A percentile compares a stretch with the other conserved stretches of the same genome.
These are phyloP conservation scores for Phytophthora chlamydospora DNA, from an alignment of 352 stramenopile species.

Conservation along the genomic window DNA sequence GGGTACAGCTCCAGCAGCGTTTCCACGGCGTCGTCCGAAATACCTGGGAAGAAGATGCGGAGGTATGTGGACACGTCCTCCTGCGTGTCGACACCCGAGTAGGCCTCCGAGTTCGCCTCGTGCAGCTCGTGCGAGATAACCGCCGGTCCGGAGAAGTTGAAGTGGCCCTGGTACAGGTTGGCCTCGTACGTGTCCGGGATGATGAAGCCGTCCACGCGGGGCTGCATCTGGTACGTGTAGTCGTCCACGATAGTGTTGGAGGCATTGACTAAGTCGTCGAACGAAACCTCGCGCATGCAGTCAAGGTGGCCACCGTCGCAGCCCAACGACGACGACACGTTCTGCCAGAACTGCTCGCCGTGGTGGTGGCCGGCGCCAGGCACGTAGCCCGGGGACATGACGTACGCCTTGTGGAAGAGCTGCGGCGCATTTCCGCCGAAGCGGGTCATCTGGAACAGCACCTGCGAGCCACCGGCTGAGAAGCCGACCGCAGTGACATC, in stretches of 20 bases:
- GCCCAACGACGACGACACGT: constrained; percentile 26
- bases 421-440: constrained; percentile 28
- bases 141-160: constrained; percentile 29
- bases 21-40: constrained; percentile 20
- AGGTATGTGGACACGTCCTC: constrained; percentile 22
- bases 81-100: constrained; percentile 19
- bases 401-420: constrained; percentile 36
- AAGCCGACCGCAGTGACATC: constrained; percentile 41
- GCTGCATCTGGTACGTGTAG: constrained; percentile 36
- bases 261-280: constrained; percentile 9
- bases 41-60: constrained; percentile 25
- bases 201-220: constrained; percentile 34
- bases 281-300: constrained; percentile 34
- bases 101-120: constrained; percentile 20
- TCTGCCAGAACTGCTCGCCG: constrained; percentile 36
- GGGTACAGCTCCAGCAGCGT: constrained; percentile 28
- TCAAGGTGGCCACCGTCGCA: constrained; percentile 26
- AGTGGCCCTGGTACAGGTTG: constrained; percentile 31
- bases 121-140: constrained; percentile 25
- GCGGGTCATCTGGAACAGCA: constrained; percentile 36
- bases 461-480: constrained; percentile 31
- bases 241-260: constrained; percentile 6
- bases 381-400: constrained; percentile 32
- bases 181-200: constrained; percentile 32
- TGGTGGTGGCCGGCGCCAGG: constrained; percentile 32